Base-by-base conservation (phyloP, 495 filamentous ascomycete genomes). In the Cudoniella acicularis region DNA sequence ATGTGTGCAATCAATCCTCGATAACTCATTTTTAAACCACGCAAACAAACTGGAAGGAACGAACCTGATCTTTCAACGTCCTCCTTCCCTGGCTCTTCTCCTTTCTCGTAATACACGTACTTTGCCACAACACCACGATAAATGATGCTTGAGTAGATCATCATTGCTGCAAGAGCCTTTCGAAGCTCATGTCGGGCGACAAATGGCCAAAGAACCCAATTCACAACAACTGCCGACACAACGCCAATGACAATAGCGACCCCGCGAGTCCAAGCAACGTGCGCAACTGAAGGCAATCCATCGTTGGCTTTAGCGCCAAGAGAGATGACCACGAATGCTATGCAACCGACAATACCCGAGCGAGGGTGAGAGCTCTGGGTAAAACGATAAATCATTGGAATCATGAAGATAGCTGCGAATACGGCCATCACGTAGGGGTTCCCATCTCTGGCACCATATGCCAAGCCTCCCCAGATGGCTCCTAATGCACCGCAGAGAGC, bases 151-250 rank as follows among this genome's bases (percentile, higher is more conserved):
- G 72, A 69, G 60, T 83, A 80, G 13, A 84, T 73, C 57, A 84
- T 70, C 77, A 80, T 83, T 8, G 73, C 60, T 8, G 79, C 75
- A 4, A 83, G 54, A 0, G 79, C 77, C 56, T 84, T 83, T 24
- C 81, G 67, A 17, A 84, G 72, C 57, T 84, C 80, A 64, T 84
- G 80, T 8, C 81, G 69, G 18, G 81, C 81, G 3, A 84, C 73
- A 49, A 84, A 84, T 42, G 81, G 81, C 81, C 81, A 84, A 18
- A 84, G 69, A 8, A 81, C 52, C 81, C 80, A 84, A 63, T 83
- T 84, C 10, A 83, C 72, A 1, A 79, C 56, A 17, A 84, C 68
- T 2, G 81, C 76, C 0, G 74, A 71, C 0, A 80, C 72, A 23
- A 81, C 72, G 0, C 81, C 81, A 30, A 79, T 58, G 1, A 82